Evolutionary conservation across 805 yeast species (phyloP).

Genomic region (Pichia paraexigua): DNA sequence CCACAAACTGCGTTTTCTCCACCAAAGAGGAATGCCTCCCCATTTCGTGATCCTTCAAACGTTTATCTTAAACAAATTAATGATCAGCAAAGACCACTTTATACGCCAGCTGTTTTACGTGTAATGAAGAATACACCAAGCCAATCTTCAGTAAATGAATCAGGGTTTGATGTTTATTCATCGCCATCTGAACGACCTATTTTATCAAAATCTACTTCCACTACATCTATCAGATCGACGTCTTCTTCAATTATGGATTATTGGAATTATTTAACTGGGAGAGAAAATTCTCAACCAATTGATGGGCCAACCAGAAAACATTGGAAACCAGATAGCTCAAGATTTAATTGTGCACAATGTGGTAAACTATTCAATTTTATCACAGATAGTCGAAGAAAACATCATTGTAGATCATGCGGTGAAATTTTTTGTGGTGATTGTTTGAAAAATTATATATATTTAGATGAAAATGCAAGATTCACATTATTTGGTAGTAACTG

Average conservation of each 20-base stretch:
- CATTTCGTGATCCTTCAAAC: slow-evolving; percentile 24
- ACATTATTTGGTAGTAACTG: slow-evolving; percentile 25
- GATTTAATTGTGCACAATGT: slow-evolving; percentile 63
- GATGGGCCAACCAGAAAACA: slow-evolving; percentile 48
- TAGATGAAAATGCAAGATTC: slow-evolving; percentile 30
- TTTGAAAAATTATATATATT: slow-evolving; percentile 27
- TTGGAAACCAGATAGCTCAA: slow-evolving; percentile 67
- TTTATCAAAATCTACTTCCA: slow-evolving; percentile 11
- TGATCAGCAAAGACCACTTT: slow-evolving; percentile 79
- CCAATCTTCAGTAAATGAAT: slow-evolving; percentile 1
- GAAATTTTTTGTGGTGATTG: slow-evolving; percentile 35
- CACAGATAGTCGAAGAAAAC: slow-evolving; percentile 52
- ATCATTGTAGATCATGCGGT: slow-evolving; percentile 35
- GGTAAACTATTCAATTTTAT: slow-evolving; percentile 58
- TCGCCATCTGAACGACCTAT: slow-evolving; percentile 6
- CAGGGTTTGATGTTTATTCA: slow-evolving; percentile 8
- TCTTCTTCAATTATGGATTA: slow-evolving; percentile 21
- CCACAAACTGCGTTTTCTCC: not conserved
- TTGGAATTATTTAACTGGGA: slow-evolving; percentile 19
- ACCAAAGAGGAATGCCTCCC: slow-evolving; percentile 6
- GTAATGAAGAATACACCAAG: slow-evolving; percentile 16
- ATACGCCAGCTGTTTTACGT: slow-evolving; percentile 82
- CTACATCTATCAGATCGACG: slow-evolving; percentile 20
- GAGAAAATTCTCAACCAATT: slow-evolving; percentile 4
- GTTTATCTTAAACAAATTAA: slow-evolving; percentile 59